phyloP scores from a whole-genome alignment of 345 rosid genomes.

The Eucalyptus globulus region DNA sequence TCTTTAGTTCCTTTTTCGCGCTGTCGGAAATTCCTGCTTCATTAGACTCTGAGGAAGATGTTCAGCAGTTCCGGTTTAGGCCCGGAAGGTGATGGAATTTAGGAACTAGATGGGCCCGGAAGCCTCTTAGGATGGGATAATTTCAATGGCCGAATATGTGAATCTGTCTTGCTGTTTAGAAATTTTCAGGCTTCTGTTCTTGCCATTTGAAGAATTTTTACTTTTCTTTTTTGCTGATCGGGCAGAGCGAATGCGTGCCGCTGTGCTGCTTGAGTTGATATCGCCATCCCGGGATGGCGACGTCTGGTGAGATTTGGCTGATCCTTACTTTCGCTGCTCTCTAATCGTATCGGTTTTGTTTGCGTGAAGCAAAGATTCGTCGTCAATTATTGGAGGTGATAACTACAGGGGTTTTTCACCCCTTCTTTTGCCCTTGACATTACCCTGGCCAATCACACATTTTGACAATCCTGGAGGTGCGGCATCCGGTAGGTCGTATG shows the following conservation, averaged over 20 bases:
- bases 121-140: background rate
- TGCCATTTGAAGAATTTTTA: background rate
- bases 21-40: background rate
- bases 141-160: background rate
- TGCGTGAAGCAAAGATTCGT: background rate
- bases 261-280: background rate
- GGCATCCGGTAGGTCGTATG: background rate
- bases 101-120: background rate
- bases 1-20: background rate
- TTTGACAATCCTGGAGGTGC: background rate
- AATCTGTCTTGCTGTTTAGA: background rate
- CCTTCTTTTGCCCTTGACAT: background rate
- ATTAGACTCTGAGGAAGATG: background rate
- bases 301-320: background rate
- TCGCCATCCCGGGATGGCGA: background rate
- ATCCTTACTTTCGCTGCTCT: background rate
- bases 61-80: background rate
- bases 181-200: background rate
- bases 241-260: background rate
- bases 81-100: background rate
- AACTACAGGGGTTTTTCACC: background rate
- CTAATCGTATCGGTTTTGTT: background rate
- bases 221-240: background rate
- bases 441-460: background rate
- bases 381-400: background rate